A percentile compares a stretch with the other conserved stretches of the same genome.
These are phyloP conservation scores for Rhizoclosmatium globosum DNA, from an alignment of 192 early-diverging fungal genomes.

Conservation along the genomic window DNA sequence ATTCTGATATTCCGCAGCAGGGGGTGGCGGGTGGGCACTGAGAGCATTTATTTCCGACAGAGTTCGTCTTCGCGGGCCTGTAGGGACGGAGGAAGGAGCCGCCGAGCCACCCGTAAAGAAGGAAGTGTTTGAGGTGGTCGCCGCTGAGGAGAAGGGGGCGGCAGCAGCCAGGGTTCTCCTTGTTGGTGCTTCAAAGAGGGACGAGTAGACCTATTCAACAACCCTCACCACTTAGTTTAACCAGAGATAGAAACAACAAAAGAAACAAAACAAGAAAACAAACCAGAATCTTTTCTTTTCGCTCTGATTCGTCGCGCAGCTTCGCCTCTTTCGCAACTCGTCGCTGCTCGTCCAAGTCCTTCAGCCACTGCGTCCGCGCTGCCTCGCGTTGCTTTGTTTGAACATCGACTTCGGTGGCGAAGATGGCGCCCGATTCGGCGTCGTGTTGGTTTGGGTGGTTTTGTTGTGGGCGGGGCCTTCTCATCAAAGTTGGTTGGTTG, in stretches of 20 bases:
- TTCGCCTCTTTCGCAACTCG: neutral
- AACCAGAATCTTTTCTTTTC: neutral
- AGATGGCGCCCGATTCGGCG: neutral
- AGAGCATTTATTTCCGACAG: neutral
- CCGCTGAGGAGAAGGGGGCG: neutral
- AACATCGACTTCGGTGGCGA: neutral
- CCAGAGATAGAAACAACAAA: neutral
- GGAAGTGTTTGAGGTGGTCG: neutral
- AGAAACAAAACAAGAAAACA: neutral
- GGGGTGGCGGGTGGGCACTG: neutral
- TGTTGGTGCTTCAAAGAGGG: neutral
- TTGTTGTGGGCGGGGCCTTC: too few species aligned
- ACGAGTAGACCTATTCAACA: neutral
- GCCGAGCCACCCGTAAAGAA: neutral
- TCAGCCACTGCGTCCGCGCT: conserved; percentile 3
- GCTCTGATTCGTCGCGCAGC: neutral
- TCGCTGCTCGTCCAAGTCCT: conserved; percentile 9
- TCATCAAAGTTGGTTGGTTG: too few species aligned
- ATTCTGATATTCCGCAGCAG: neutral
- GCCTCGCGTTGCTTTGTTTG: neutral
- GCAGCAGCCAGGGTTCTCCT: neutral
- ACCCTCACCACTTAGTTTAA: neutral
- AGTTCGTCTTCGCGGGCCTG: neutral
- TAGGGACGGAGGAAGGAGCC: neutral
- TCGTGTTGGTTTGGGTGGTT: too few species aligned